Base-by-base conservation (phyloP, 164 flowering plant genomes). In the Chimonanthus praecox region DNA sequence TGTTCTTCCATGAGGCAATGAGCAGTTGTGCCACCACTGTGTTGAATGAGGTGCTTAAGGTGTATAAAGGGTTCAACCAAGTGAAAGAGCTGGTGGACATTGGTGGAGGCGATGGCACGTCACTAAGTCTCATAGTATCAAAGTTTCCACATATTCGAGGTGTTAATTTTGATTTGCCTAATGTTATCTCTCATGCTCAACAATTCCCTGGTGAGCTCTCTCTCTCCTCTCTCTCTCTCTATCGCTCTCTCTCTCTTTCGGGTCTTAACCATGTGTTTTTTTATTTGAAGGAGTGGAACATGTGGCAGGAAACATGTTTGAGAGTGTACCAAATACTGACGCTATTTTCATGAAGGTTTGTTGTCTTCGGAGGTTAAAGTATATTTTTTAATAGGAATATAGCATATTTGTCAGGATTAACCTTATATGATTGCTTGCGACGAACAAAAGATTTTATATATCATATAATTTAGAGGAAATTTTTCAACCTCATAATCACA, bases 281-380 rank as follows among this genome's bases (percentile, higher is more conserved):
- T 54, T 54, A 11, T 54, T 51, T 83, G 78, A 76, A 88, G 92
- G 94, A 13, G 88, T 94, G 64, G 82, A 90, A 73, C 97, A 94
- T 67, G 88, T 89, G 66, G 92, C 92, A 0, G 97, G 98, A 3
- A 94, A 94, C 78, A 94, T 94, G 97, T 94, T 94, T 78, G 90
- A 75, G 0, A 82, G 87, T 72, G 87, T 92, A 62, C 98, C 97
- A 0, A 88, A 81, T 75, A 96, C 80, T 6, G 98, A 94, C 70
- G 96, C 97, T 64, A 84, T 94, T 69, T 90, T 94, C 88, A 88
- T 92, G 92, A 94, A 92, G 92, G 98, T 93, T 45, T 63, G 81
- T 73, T 74, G 33, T 33, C 2, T 33, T 33, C 1, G 33, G 33
- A 33, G 33, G 33, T 33, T 33, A 33, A 33, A 33, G 33, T 33